Evolutionary conservation across 805 yeast genomes (phyloP).

Genomic region (Cyberlindnera samutprakarnensis): DNA sequence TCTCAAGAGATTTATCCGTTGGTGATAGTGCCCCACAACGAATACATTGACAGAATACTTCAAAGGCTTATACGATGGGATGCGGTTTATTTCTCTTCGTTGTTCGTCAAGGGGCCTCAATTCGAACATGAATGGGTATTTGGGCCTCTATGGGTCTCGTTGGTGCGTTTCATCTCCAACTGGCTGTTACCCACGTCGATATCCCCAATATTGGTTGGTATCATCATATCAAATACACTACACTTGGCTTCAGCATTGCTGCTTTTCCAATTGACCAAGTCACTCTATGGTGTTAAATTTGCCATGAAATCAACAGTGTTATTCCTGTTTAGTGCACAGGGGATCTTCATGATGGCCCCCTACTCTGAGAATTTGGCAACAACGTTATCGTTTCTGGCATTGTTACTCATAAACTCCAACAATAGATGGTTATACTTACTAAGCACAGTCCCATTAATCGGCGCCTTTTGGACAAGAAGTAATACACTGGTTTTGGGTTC

Average conservation of each 20-base stretch:
- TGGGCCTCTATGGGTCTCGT: conserved; percentile 66
- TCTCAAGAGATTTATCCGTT: conserved; percentile 1
- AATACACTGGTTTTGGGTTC: conserved; percentile 72
- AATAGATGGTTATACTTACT: conserved; percentile 3
- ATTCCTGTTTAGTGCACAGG: conserved; percentile 67
- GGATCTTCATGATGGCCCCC: conserved; percentile 64
- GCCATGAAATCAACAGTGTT: conserved; percentile 34
- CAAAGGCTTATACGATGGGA: conserved; percentile 76
- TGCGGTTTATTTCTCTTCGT: conserved; percentile 62
- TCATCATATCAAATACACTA: conserved; percentile 41
- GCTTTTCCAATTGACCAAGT: conserved; percentile 41
- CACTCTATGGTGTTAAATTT: conserved; percentile 21
- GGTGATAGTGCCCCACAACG: background rate
- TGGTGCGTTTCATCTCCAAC: conserved; percentile 25
- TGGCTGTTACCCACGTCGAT: conserved; percentile 1
- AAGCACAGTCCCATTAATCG: conserved; percentile 35
- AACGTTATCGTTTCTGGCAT: conserved; percentile 47
- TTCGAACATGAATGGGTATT: conserved; percentile 92
- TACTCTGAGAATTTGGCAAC: conserved; percentile 76
- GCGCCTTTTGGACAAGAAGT: conserved; percentile 61
- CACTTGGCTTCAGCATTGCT: conserved; percentile 44
- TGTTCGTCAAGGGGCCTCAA: conserved; percentile 38
- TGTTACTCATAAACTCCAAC: conserved; percentile 33
- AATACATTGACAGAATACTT: conserved; percentile 1
- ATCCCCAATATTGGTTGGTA: conserved; percentile 27